Percentiles rank a stretch among this genome's conserved stretches.
Evolutionary conservation across 495 filamentous ascomycete species (phyloP).

Genomic region (Staphylotrichum longicolle): DNA sequence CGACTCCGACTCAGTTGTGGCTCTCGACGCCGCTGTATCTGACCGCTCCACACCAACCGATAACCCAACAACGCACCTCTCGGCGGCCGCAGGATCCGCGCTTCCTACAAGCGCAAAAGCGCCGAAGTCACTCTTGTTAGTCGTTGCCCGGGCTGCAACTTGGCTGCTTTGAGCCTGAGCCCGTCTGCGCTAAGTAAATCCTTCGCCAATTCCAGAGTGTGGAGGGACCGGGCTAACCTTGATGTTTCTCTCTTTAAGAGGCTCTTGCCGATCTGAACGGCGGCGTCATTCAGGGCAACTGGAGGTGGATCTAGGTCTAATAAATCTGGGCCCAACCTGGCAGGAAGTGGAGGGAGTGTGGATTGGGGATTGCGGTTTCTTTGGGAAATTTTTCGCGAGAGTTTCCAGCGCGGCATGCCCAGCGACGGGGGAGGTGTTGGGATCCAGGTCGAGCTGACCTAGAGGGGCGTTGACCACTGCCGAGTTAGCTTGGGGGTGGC

Average conservation of each 20-base stretch:
- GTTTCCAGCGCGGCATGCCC: not conserved
- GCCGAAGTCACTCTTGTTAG: constrained; percentile 36
- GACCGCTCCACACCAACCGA: constrained; percentile 31
- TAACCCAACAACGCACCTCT: constrained; percentile 38
- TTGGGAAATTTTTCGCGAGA: too few relatives aligned
- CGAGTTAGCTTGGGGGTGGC: not conserved
- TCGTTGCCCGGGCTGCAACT: constrained; percentile 21
- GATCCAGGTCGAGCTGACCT: not conserved
- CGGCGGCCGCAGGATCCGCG: constrained; percentile 31
- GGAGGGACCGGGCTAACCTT: too few relatives aligned
- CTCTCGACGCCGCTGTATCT: constrained; percentile 39
- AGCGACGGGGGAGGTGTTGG: not conserved
- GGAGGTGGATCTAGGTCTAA: constrained; percentile 32
- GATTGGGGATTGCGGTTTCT: not conserved
- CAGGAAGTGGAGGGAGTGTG: not conserved
- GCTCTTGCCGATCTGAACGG: constrained; percentile 23
- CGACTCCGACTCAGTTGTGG: constrained; percentile 47
- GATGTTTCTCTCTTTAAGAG: not conserved
- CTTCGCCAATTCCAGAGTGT: too few relatives aligned
- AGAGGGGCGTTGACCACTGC: not conserved
- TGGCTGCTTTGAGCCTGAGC: constrained; percentile 24
- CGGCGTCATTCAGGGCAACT: constrained; percentile 37
- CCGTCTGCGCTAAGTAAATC: constrained; percentile 17
- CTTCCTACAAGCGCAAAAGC: constrained; percentile 28
- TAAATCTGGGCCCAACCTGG: not conserved